A percentile compares a stretch with the other conserved stretches of the same genome.
These are phyloP conservation scores for Rhodotorula sp. DNA, from an alignment of 1,284 basidiomycete species.

Conservation along the genomic window DNA sequence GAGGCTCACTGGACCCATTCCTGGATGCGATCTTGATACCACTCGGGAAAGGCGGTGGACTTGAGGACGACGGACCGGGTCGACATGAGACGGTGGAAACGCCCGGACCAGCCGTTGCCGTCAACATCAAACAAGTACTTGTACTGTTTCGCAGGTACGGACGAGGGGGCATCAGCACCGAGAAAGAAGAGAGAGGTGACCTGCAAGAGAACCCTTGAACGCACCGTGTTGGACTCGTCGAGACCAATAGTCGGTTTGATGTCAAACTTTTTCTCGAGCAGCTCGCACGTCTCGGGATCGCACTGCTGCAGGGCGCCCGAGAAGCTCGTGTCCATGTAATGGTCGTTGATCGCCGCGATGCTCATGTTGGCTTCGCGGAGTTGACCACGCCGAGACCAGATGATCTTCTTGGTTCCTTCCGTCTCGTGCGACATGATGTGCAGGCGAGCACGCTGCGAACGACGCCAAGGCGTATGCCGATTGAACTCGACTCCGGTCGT, in stretches of 20 bases:
- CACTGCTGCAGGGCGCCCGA: slow-evolving; percentile 44
- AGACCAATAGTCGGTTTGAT: slow-evolving; percentile 42
- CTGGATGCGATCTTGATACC: slow-evolving; percentile 53
- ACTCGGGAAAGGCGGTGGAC: slow-evolving; percentile 47
- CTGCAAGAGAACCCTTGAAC: not conserved
- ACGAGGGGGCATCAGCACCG: slow-evolving; percentile 26
- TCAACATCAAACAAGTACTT: slow-evolving; percentile 55
- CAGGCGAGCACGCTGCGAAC: slow-evolving; percentile 52
- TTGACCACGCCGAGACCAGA: slow-evolving; percentile 33
- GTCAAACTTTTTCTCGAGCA: slow-evolving; percentile 38
- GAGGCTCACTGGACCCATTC: slow-evolving; percentile 46
- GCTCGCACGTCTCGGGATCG: slow-evolving; percentile 43
- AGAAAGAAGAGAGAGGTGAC: not conserved
- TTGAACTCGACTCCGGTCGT: slow-evolving; percentile 54
- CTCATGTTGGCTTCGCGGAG: slow-evolving; percentile 35
- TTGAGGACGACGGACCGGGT: slow-evolving; percentile 55
- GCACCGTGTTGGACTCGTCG: slow-evolving; percentile 42
- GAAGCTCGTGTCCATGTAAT: slow-evolving; percentile 46
- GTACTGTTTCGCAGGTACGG: slow-evolving; percentile 35
- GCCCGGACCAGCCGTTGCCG: slow-evolving; percentile 52
- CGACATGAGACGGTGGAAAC: slow-evolving; percentile 50
- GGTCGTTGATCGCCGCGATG: slow-evolving; percentile 37
- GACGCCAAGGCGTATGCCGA: slow-evolving; percentile 49
- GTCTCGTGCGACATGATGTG: slow-evolving; percentile 50
- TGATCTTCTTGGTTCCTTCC: slow-evolving; percentile 25